Base-by-base conservation (phyloP, 371 early-diverging fungal species). In the Actinomucor elegans region DNA sequence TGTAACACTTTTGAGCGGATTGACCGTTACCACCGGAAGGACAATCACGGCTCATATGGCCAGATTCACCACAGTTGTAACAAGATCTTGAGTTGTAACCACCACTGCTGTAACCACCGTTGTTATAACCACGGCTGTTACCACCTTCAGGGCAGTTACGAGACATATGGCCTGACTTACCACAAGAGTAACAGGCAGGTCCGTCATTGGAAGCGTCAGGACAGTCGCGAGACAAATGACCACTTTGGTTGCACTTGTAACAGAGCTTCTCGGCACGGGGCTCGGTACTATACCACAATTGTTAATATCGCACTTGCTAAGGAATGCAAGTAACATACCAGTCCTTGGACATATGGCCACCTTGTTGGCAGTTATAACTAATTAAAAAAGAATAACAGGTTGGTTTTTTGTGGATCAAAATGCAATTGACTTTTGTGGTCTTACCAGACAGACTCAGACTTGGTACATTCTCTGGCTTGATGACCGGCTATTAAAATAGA, bases 171-270 rank as follows among this genome's bases (percentile, higher is more conserved):
- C 82, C 83, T 49, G 71, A 12, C 71, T 77, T 74, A 53, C 75
- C 74, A 56, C 83, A 83, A 63, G 58, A 68, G 77, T 83, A 83
- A 70, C 83, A 80, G 47, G 76, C 57, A 55, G 80, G 75, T 48
- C 77, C 80, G 50, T 66, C 44, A 29, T 63, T 62, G 53, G 56
- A 59, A 50, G 68, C 68, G 2, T 75, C 67, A 52, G 83, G 74
- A 72, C 84, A 83, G 29, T 83, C 84, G 29, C 81, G 80, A 55
- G 80, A 78, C 69, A 83, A 61, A 62, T 83, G 84, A 42, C 84
- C 84, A 43, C 67, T 37, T 66, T 79, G 66, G 65, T 77, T 77
- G 71, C 84, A 84, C 74, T 81, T 81, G 73, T 80, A 84, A 61
- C 69, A 75, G 31, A 53, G 44, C 61, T 72, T 77, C 59, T 80